Evolutionary conservation across 345 rosid genomes (phyloP), one percentile per base, ranked within the genome.

Genomic region (Erucastrum elatum): DNA sequence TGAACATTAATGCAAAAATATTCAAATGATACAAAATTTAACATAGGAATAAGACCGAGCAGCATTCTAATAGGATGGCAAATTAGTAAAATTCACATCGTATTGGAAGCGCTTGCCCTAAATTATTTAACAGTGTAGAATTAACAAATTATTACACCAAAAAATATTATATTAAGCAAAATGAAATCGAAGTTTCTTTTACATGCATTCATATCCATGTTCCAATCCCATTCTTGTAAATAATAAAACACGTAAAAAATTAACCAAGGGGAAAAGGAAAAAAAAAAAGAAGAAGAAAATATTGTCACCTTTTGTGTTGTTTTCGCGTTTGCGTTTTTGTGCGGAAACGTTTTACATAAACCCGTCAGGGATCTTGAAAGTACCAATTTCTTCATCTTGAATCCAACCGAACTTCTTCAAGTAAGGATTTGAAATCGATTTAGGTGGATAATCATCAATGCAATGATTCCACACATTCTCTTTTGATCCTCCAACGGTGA

Each of bases 381-480:
- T 93, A 66, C 78, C 84, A 6, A 67, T 72, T 35, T 95, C 98
- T 82, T 93, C 93, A 76, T 89, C 74, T 69, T 89, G 90, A 55
- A 95, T 91, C 99, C 99, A 95, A 1, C 99, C 99, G 79, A 66
- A 95, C 75, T 91, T 91, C 84, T 89, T 89, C 90, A 91, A 16
- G 74, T 82, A 95, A 46, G 97, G 99, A 67, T 95, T 95, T 6
- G 63, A 77, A 31, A 95, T 46, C 0, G 94, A 75, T 53, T 87
- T 61, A 4, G 94, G 96, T 70, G 99, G 99, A 82, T 95, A 93
- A 64, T 77, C 73, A 63, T 84, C 80, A 80, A 95, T 89, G 77
- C 88, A 87, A 35, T 93, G 88, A 9, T 75, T 79, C 97, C 97
- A 92, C 51, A 89, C 90, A 64, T 90, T 90, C 2, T 33, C 75